Evolutionary conservation across 495 filamentous ascomycete species (phyloP).

Genomic region (Immersiella caudata): DNA sequence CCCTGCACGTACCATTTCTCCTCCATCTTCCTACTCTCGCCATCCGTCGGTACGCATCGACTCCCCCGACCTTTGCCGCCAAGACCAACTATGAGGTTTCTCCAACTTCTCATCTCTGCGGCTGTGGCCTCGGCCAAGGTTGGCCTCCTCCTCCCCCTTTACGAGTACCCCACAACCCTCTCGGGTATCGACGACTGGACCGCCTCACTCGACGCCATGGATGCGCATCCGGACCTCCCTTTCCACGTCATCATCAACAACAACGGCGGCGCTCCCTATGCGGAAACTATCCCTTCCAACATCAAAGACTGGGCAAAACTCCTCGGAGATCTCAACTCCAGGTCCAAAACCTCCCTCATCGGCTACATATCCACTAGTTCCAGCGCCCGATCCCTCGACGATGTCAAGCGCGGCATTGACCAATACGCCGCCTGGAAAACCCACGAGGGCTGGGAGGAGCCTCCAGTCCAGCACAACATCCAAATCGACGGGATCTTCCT

Average conservation of each 20-base stretch:
- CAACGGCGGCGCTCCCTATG: constrained; percentile 13
- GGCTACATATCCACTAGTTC: constrained; percentile 12
- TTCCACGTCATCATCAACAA: constrained; percentile 20
- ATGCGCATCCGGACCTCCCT: neutral
- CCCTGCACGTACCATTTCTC: too few species aligned
- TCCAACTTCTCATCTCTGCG: neutral
- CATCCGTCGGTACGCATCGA: too few species aligned
- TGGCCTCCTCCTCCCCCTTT: constrained; percentile 16
- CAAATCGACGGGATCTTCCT: constrained; percentile 19
- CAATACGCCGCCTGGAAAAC: constrained; percentile 14
- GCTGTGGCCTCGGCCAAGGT: constrained; percentile 1
- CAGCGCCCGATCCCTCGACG: neutral
- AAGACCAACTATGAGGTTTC: neutral
- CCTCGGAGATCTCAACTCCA: neutral
- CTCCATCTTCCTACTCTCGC: too few species aligned
- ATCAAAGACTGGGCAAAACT: constrained; percentile 12
- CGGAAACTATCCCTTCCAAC: neutral
- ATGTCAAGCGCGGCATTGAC: constrained; percentile 15
- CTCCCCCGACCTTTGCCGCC: too few species aligned
- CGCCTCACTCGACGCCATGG: neutral
- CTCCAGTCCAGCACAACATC: neutral
- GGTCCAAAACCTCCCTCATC: constrained; percentile 2
- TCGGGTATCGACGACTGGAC: constrained; percentile 4
- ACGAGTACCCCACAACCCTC: constrained; percentile 9
- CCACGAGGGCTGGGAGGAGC: neutral